Evolutionary conservation across 805 yeast species (phyloP), one percentile per base, ranked within the genome.

Genomic region (Starmerella geochares): DNA sequence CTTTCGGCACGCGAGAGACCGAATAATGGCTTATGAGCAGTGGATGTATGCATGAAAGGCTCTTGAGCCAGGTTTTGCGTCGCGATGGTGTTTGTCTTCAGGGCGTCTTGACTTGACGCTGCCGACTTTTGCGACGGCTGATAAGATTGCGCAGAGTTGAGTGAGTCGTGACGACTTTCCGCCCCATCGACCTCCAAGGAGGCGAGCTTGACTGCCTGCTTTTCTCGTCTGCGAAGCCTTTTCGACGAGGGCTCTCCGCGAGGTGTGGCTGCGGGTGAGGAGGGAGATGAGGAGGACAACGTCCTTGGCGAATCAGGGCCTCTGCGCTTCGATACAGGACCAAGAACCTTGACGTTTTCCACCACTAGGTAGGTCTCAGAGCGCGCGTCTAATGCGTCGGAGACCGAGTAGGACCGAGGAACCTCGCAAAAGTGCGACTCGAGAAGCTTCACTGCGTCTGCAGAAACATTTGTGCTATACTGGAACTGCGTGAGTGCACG

Each of bases 401-500:
- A 23, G 4, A 51, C 47, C 2, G 35, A 23, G 17, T 48, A 50
- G 10, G 40, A 31, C 2, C 48, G 42, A 13, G 29, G 44, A 24
- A 53, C 33, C 10, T 45, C 50, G 17, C 49, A 53, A 27, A 53
- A 53, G 14, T 37, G 21, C 4, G 38, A 8, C 21, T 53, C 56
- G 16, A 40, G 42, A 10, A 53, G 33, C 3, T 51, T 41, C 14
- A 31, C 25, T 1, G 44, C 24, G 2, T 17, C 29, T 2, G 51
- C 53, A 11, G 25, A 25, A 4, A 43, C 48, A 13, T 32, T 27
- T 8, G 17, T 13, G 13, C 38, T 41, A 21, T 23, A 39, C 27
- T 50, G 47, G 24, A 42, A 53, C 11, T 28, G 31, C 4, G 33
- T n/a, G 8, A 47, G 33, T 0, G 46, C 56, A 13, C 41, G 31